These are phyloP conservation scores for Lodderomyces beijingensis DNA, from an alignment of 1,139 yeast genomes.

Conservation along the genomic window DNA sequence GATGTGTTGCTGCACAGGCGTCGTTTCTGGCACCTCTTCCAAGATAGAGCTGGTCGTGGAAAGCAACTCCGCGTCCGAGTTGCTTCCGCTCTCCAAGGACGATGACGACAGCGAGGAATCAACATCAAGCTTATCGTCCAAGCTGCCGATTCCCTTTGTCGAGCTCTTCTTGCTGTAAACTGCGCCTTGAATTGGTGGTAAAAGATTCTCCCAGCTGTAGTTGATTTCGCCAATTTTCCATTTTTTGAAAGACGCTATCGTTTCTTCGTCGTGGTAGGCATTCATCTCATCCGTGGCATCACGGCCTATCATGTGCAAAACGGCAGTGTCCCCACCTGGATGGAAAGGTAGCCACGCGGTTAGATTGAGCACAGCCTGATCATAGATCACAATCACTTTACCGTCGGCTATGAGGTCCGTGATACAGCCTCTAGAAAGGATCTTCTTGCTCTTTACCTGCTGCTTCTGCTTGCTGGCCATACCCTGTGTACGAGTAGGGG, in stretches of 20 bases:
- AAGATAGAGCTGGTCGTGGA: slow-evolving; percentile 14
- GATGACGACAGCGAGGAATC: too few relatives aligned
- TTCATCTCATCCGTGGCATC: slow-evolving; percentile 91
- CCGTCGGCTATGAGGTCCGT: slow-evolving; percentile 59
- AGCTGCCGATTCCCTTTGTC: not conserved
- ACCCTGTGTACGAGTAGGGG: too few relatives aligned
- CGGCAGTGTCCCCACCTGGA: slow-evolving; percentile 89
- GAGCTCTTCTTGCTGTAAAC: slow-evolving; percentile 22
- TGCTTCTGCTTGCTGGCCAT: too few relatives aligned
- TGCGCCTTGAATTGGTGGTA: slow-evolving; percentile 92
- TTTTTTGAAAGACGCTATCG: slow-evolving; percentile 44
- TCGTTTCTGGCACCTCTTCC: slow-evolving; percentile 3
- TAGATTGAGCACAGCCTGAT: slow-evolving; percentile 56
- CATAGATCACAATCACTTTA: slow-evolving; percentile 63
- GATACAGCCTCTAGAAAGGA: slow-evolving; percentile 22
- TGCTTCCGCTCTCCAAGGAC: slow-evolving; percentile 3
- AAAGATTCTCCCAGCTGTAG: slow-evolving; percentile 62
- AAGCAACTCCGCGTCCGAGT: slow-evolving; percentile 15
- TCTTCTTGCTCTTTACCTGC: too few relatives aligned
- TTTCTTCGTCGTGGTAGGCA: slow-evolving; percentile 67
- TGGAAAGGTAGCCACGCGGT: slow-evolving; percentile 69
- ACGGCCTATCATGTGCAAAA: slow-evolving; percentile 78
- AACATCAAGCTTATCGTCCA: slow-evolving; percentile 18
- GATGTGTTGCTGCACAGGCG: slow-evolving; percentile 27
- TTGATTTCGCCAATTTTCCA: slow-evolving; percentile 66